phyloP scores from a whole-genome alignment of 208 protist species.

The Crithidia expoeki region DNA sequence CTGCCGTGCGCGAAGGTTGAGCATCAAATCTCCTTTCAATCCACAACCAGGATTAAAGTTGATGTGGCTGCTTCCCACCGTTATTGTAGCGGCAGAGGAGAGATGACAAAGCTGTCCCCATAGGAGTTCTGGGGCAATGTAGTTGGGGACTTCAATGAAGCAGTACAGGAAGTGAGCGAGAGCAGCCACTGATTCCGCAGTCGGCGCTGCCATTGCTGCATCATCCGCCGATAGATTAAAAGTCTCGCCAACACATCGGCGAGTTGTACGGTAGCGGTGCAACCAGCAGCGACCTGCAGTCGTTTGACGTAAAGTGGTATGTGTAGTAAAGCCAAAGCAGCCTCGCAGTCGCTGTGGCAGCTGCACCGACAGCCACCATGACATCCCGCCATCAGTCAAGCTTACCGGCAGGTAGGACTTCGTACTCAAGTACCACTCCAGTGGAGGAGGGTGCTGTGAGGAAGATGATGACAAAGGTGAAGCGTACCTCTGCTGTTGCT shows the following conservation, averaged over 20 bases:
- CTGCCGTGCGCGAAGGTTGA: not conserved
- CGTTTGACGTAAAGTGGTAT: slow-evolving; percentile 24
- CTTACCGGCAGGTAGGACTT: slow-evolving; percentile 32
- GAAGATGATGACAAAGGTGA: not conserved
- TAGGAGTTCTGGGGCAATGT: slow-evolving; percentile 33
- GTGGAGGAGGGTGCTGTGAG: not conserved
- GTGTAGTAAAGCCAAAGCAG: slow-evolving; percentile 33
- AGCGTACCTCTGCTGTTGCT: not conserved
- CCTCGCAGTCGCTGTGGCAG: slow-evolving; percentile 38
- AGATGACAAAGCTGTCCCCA: slow-evolving; percentile 33
- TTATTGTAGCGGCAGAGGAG: not conserved
- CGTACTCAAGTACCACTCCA: slow-evolving; percentile 21
- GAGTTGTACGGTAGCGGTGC: slow-evolving; percentile 1
- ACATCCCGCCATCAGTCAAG: slow-evolving; percentile 40
- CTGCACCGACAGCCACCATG: slow-evolving; percentile 37
- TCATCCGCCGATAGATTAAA: not conserved
- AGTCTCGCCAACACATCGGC: not conserved
- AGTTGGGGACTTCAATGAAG: slow-evolving; percentile 26
- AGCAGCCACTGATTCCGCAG: not conserved
- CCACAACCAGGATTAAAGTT: not conserved
- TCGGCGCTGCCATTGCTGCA: not conserved
- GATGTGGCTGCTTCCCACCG: not conserved
- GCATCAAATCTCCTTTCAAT: too few relatives aligned
- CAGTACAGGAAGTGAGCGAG: slow-evolving; percentile 25
- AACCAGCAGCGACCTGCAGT: slow-evolving; percentile 28